Evolutionary conservation across 768 basidiomycete genomes (phyloP).

Genomic region (Hericium erinaceus): DNA sequence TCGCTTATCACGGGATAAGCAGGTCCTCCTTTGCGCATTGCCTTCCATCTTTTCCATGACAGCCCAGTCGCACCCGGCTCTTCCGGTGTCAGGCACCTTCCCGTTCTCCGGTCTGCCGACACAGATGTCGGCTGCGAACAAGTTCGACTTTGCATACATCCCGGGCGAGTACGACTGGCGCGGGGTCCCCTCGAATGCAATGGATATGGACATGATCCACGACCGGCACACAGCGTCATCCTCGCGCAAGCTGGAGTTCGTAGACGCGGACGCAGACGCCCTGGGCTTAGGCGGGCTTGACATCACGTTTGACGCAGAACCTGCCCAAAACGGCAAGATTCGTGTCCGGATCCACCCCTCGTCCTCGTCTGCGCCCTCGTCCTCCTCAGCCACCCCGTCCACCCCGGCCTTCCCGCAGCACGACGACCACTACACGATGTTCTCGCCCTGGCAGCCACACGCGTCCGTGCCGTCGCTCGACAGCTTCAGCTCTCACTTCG

Average conservation of each 20-base stretch:
- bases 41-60: constrained; percentile 67
- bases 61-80: constrained; percentile 33
- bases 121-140: constrained; percentile 19
- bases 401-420: constrained; percentile 22
- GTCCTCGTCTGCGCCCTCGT: constrained; percentile 9
- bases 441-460: neutral
- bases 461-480: neutral
- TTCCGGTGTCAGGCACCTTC: constrained; percentile 48
- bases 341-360: constrained; percentile 62
- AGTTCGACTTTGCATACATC: constrained; percentile 22
- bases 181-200: constrained; percentile 22
- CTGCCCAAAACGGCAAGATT: constrained; percentile 60
- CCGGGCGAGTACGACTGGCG: constrained; percentile 23
- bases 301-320: constrained; percentile 63
- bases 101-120: constrained; percentile 31
- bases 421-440: constrained; percentile 21
- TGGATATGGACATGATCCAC: constrained; percentile 39
- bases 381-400: constrained; percentile 28
- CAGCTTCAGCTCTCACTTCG: neutral
- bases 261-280: constrained; percentile 38
- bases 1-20: constrained; percentile 11
- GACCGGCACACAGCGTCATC: constrained; percentile 25
- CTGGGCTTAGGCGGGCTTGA: constrained; percentile 50
- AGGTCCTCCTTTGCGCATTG: constrained; percentile 72
- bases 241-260: constrained; percentile 46